Base-by-base conservation (phyloP, 2,329 filamentous ascomycete species). In the Pleoardoris graminearum region DNA sequence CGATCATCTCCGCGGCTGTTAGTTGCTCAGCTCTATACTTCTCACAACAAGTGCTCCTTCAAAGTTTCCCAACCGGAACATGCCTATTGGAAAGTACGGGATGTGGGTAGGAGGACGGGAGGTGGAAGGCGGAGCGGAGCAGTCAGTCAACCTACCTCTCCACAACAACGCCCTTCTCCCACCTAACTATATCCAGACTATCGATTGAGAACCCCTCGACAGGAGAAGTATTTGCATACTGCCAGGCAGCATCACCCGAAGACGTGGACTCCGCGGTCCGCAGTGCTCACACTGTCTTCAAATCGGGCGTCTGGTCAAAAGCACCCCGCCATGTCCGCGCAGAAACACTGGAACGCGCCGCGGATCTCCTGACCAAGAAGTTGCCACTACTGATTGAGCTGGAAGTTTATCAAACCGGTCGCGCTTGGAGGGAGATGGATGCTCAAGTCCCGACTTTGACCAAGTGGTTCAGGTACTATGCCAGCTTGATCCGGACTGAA, bases 401-500 rank as follows among this genome's bases (percentile, higher is more conserved):
- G 3, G 87, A 90, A 68, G 84, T 87, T 7, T 75, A 70, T 29
- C 87, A 90, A 69, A 90, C 87, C 0, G 87, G 87, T 2, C 83
- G 87, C 0, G 83, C 83, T 0, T 76, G 87, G 23, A 83, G 86
- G 22, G 87, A 90, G 68, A 88, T 90, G 85, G 78, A 80, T 43
- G 85, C 86, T 1, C 87, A 90, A 66, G 82, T 87, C 4, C 82
- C 84, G 0, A 84, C 82, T 0, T 76, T 90, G 0, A 80, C 85
- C 1, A 82, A 84, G 37, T 90, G 87, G 87, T 85, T 90, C 72
- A 84, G 82, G 54, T 90, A 90, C 74, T 90, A 87, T 63, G 85
- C 86, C 1, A 79, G 85, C 0, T 66, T 89, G 1, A 78, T 88
- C 27, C 82, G 87, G n/a, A 85, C 83, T 1, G 85, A 88, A 63